phyloP scores from a whole-genome alignment of 1,139 yeast species.

The Diutina ranongensis region DNA sequence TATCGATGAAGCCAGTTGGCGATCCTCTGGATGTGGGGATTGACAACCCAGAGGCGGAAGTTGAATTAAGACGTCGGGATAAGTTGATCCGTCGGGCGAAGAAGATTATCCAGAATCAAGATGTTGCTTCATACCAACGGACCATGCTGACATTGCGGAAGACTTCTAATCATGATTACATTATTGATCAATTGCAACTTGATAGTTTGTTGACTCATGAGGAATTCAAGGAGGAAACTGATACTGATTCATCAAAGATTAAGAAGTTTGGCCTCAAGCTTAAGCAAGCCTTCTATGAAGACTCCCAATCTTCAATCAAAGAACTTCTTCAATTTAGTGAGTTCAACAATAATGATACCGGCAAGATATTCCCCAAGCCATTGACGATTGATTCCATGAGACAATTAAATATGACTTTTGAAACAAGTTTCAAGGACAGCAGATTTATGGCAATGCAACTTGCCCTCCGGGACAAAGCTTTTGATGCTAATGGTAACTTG shows the following conservation, averaged over 20 bases:
- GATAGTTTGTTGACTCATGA: not conserved
- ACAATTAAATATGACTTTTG: not conserved
- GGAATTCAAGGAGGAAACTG: not conserved
- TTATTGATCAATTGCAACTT: slow-evolving; percentile 1
- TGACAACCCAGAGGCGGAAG: not conserved
- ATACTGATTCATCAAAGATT: not conserved
- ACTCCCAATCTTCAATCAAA: not conserved
- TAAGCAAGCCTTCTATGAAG: not conserved
- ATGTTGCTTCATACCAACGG: not conserved
- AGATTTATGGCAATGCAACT: not conserved
- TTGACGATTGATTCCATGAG: not conserved
- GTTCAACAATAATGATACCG: not conserved
- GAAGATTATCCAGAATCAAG: not conserved
- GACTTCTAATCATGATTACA: not conserved
- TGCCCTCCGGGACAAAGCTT: not conserved
- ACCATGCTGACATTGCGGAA: not conserved
- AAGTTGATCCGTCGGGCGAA: not conserved
- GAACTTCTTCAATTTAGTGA: not conserved
- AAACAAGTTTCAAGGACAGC: not conserved
- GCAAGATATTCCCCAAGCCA: not conserved
- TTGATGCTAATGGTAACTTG: not conserved
- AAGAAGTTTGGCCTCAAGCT: not conserved
- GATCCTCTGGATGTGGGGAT: not conserved
- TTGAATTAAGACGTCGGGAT: not conserved
- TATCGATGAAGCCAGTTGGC: not conserved